Conservation (phyloP, 139 green algal species). For the Zygnema cylindricum region DNA sequence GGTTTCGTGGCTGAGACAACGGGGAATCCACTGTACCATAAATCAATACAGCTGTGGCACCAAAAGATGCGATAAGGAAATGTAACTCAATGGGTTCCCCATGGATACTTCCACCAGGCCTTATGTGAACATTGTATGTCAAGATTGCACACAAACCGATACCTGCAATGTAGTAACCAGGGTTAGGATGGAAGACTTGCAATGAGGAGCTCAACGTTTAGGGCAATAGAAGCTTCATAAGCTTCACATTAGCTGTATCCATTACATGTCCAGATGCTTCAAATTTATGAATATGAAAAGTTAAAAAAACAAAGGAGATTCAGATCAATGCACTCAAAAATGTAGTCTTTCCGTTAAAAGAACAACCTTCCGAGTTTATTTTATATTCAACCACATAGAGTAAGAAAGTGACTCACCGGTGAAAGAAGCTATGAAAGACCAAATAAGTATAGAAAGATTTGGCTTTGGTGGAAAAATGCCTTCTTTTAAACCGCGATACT, state of each 20-base stretch:
- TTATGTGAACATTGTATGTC: constrained; percentile 32
- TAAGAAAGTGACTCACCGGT: no score
- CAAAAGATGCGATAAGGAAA: constrained; percentile 54
- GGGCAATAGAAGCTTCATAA: not conserved
- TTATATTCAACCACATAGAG: not conserved
- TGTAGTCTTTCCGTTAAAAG: not conserved
- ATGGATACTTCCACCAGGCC: not conserved
- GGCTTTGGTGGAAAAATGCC: constrained; percentile 50
- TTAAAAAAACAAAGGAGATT: not conserved
- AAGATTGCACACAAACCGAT: constrained; percentile 31
- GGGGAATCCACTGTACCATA: constrained; percentile 48
- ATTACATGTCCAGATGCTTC: not conserved
- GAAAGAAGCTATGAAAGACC: constrained; percentile 52
- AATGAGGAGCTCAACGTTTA: not conserved
- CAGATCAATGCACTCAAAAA: no score
- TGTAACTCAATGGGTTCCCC: not conserved
- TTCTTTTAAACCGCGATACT: constrained; percentile 25
- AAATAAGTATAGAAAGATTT: constrained; percentile 35
- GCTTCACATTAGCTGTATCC: not conserved
- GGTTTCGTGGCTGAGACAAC: constrained; percentile 39
- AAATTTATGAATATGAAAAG: not conserved
- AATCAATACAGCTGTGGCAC: constrained; percentile 45
- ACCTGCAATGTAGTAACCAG: no score
- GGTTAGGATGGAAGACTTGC: no score
- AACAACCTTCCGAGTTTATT: not conserved